phyloP scores from a whole-genome alignment of 208 protist genomes.

The Phytomonas francai region DNA sequence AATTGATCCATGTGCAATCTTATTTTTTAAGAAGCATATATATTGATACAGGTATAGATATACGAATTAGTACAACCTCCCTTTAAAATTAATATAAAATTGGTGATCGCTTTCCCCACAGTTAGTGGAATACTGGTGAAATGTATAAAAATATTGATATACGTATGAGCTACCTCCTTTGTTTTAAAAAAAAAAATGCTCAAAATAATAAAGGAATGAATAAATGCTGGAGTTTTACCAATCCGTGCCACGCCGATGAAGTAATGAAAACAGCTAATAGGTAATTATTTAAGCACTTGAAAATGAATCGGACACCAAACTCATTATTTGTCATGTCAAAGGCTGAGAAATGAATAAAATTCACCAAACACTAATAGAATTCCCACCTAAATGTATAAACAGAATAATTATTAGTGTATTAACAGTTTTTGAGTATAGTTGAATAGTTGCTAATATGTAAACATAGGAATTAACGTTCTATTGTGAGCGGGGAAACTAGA shows the following conservation, averaged over 20 bases:
- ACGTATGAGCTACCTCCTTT: not conserved
- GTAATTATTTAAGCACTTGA: not conserved
- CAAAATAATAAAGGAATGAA: not conserved
- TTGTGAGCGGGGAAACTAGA: too few relatives aligned
- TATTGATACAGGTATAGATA: conserved; percentile 2
- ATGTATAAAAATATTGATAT: conserved; percentile 11
- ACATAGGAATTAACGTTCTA: too few relatives aligned
- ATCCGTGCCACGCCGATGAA: not conserved
- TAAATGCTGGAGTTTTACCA: not conserved
- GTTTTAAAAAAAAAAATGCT: conserved; percentile 5
- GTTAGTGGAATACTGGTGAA: not conserved
- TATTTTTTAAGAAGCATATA: not conserved
- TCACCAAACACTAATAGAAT: not conserved
- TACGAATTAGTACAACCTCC: not conserved
- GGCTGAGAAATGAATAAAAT: not conserved
- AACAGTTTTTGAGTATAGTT: not conserved
- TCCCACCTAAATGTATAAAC: not conserved
- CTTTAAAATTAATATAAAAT: too few relatives aligned
- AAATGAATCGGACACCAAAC: not conserved
- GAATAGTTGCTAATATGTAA: too few relatives aligned
- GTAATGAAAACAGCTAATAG: not conserved
- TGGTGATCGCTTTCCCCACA: too few relatives aligned
- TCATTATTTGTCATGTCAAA: not conserved
- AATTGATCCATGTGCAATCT: conserved; percentile 35
- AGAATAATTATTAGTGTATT: not conserved